Percentiles rank a stretch among this genome's conserved stretches.
phyloP scores from a whole-genome alignment of 805 yeast species.

The Candida suzukii region DNA sequence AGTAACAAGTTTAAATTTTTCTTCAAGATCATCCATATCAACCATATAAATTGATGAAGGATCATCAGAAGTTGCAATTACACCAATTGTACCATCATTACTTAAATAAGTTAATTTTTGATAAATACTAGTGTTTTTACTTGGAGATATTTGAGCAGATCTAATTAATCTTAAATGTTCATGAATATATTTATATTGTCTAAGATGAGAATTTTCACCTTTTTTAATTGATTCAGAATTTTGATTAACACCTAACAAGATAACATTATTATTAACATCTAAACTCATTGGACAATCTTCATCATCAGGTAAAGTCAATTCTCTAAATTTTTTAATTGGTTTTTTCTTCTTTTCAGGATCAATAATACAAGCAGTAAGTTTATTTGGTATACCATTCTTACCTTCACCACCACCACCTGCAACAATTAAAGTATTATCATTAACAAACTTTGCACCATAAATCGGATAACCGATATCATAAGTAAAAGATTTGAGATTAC shows the following conservation, averaged over 20 bases:
- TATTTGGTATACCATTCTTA: conserved; percentile 80
- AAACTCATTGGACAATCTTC: conserved; percentile 90
- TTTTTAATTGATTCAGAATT: conserved; percentile 47
- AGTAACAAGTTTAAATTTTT: conserved; percentile 47
- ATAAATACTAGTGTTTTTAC: conserved; percentile 46
- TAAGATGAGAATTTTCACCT: conserved; percentile 62
- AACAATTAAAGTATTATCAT: conserved; percentile 53
- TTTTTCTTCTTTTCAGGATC: conserved; percentile 42
- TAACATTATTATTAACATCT: conserved; percentile 45
- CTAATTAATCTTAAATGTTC: conserved; percentile 56
- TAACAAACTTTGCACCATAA: conserved; percentile 67
- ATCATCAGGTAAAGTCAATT: conserved; percentile 39
- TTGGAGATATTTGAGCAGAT: conserved; percentile 50
- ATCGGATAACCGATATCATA: conserved; percentile 61
- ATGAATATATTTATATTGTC: conserved; percentile 54
- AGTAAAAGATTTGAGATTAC: conserved; percentile 15
- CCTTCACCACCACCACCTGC: conserved; percentile 98
- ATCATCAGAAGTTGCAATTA: conserved; percentile 57
- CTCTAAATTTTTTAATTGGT: conserved; percentile 53
- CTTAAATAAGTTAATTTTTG: conserved; percentile 57
- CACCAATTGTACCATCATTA: conserved; percentile 54
- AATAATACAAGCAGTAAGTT: conserved; percentile 58
- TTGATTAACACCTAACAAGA: conserved; percentile 75
- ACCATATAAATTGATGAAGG: conserved; percentile 63
- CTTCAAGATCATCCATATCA: conserved; percentile 47